Conservation (phyloP, 345 rosid genomes). For the Viola odorata region DNA sequence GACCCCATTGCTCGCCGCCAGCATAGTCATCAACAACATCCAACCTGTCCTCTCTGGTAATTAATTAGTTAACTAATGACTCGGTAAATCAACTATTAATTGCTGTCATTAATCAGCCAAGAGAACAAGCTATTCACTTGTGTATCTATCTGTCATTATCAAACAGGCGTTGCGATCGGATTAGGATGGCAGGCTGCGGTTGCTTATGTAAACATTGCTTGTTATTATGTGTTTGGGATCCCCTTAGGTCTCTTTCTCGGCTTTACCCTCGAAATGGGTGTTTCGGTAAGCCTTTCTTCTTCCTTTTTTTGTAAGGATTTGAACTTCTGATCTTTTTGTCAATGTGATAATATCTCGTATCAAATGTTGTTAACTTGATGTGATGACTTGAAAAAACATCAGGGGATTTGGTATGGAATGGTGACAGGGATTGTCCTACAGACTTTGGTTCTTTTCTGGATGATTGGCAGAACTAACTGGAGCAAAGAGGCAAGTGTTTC, state of each 20-base stretch:
- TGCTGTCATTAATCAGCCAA: too few species aligned
- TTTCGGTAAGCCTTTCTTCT: slow-evolving; percentile 39
- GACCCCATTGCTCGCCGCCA: slow-evolving; percentile 16
- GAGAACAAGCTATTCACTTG: neutral
- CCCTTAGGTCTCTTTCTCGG: slow-evolving; percentile 62
- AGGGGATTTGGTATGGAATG: slow-evolving; percentile 88
- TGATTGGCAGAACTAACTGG: slow-evolving; percentile 71
- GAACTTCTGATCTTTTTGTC: too few species aligned
- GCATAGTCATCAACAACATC: slow-evolving; percentile 15
- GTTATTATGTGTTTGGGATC: slow-evolving; percentile 60
- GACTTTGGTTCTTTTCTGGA: slow-evolving; percentile 41
- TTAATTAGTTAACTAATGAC: neutral
- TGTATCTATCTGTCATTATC: neutral
- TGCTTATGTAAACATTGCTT: slow-evolving; percentile 65
- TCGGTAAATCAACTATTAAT: neutral
- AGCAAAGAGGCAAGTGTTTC: slow-evolving; percentile 40
- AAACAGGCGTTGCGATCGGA: slow-evolving; percentile 18
- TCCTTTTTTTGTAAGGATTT: too few species aligned
- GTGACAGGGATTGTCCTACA: slow-evolving; percentile 55
- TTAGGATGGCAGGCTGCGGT: slow-evolving; percentile 37
- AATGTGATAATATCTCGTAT: too few species aligned
- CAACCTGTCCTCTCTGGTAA: slow-evolving; percentile 21
- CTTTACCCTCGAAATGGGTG: slow-evolving; percentile 54
- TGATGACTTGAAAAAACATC: neutral
- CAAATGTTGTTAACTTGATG: too few species aligned